Evolutionary conservation across 768 basidiomycete species (phyloP), one percentile per base, ranked within the genome.

Genomic region (Hypholoma sublateritium): DNA sequence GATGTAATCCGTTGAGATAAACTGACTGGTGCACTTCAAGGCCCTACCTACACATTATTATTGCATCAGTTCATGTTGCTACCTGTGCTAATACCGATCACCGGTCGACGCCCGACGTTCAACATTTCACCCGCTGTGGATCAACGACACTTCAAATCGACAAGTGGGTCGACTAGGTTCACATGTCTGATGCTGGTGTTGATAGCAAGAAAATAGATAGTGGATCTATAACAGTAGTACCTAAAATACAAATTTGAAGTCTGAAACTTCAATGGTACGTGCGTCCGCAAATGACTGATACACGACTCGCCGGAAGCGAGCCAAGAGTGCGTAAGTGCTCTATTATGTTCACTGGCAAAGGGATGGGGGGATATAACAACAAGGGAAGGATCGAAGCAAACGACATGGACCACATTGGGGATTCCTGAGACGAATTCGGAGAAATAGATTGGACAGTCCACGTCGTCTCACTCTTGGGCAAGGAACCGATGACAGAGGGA

Each of bases 391-490:
- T 24, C 45, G 37, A 59, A 25, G 39, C 49, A 49, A 17, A 16
- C 43, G 43, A 45, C 43, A 43, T 53, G 52, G 52, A 34, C 35
- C 45, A 13, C 48, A 21, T 39, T 41, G 49, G 17, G 41, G 56
- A 22, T 50, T 25, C 32, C 55, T 39, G 22, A 43, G 47, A 8
- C 13, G 35, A 35, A 12, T 21, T 41, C 46, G 47, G 48, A 41
- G 17, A 53, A 43, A 54, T 19, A 49, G 22, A 48, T 57, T 59
- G 51, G 51, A 9, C 50, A 59, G 48, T 60, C 59, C 60, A 63
- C 58, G 59, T 61, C 55, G 60, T 61, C 60, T 61, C 59, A 60
- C 62, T 65, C 57, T 60, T 55, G 59, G 49, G 50, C 54, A 62
- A 32, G 59, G 58, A 56, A 59, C 59, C 32, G 46, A 64, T 53